Base-by-base conservation (phyloP, 2,329 filamentous ascomycete genomes). In the Raffaelea arxii region DNA sequence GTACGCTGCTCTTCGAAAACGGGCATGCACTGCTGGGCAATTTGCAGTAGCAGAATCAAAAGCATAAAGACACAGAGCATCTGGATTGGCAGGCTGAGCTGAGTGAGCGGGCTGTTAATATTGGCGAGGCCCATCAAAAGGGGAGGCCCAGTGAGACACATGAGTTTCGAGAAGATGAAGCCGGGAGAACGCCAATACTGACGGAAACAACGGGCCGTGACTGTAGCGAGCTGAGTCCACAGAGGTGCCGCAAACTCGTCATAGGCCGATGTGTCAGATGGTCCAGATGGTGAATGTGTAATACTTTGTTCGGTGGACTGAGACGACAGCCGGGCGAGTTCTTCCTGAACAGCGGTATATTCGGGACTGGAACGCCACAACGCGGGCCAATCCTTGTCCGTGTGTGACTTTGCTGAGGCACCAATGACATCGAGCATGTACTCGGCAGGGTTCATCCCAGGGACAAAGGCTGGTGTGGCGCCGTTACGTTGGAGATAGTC, bases 401-500 rank as follows among this genome's bases (percentile, higher is more conserved):
- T 75, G 44, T 72, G 62, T 11, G 77, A 78, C 44, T 80, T 81
- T 1, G 81, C 79, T 1, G 81, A 79, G 19, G 81, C 81, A 49
- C 75, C 74, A 44, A 78, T 77, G 9, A 74, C 74, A 55, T 77
- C 72, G 46, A 79, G 62, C 84, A 90, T 89, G 80, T 82, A 88
- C 63, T 91, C 86, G 30, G 86, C 86, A 6, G 86, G 86, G 64
- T 92, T 94, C 32, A 82, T 82, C 6, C 78, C 77, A 2, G 65
- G 55, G 1, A 82, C 82, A 61, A 85, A 91, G 30, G 71, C 60
- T 27, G 69, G 69, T 25, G 82, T 82, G 1, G 79, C 82, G 43
- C 85, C 80, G 54, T 86, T 79, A 42, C 78, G 74, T 61, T 89
- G 84, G 55, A 94, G 92, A 65, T 92, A 92, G 51, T 70, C 69